Evolutionary conservation across 2,329 filamentous ascomycete genomes (phyloP).

Genomic region (Coniochaeta hoffmannii): DNA sequence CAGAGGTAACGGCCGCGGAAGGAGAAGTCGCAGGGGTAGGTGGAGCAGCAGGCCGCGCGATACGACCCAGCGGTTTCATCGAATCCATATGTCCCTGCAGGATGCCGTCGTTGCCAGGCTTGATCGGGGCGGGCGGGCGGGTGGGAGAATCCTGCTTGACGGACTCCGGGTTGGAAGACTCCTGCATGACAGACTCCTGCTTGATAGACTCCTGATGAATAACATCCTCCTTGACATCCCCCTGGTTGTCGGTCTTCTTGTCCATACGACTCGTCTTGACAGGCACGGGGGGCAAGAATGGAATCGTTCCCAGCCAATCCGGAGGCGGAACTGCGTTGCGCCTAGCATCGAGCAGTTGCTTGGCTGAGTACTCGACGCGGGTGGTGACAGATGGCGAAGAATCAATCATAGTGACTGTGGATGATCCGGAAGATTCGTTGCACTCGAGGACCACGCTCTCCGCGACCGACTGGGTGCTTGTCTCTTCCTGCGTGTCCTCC

Average conservation of each 20-base stretch:
- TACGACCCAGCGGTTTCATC: neutral
- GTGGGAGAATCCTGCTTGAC: too few relatives aligned
- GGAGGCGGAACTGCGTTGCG: neutral
- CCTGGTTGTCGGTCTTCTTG: too few relatives aligned
- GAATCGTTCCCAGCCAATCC: neutral
- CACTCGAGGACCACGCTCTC: neutral
- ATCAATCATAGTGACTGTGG: neutral
- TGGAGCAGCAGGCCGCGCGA: neutral
- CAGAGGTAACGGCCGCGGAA: too few relatives aligned
- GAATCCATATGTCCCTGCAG: neutral
- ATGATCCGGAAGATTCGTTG: neutral
- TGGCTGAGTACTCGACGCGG: neutral
- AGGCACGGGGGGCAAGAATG: neutral
- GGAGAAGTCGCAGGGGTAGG: neutral
- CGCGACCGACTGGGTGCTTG: neutral
- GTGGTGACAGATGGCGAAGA: neutral
- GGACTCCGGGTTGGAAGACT: too few relatives aligned
- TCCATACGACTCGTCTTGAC: too few relatives aligned
- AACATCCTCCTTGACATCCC: too few relatives aligned
- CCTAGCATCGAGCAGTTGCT: neutral
- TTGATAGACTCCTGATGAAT: too few relatives aligned
- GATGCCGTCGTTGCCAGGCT: neutral
- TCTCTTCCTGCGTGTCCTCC: neutral
- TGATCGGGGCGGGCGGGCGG: neutral
- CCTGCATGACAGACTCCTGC: too few relatives aligned